Evolutionary conservation across 768 basidiomycete genomes (phyloP), one percentile per base, ranked within the genome.

Genomic region (Megacollybia marginata): DNA sequence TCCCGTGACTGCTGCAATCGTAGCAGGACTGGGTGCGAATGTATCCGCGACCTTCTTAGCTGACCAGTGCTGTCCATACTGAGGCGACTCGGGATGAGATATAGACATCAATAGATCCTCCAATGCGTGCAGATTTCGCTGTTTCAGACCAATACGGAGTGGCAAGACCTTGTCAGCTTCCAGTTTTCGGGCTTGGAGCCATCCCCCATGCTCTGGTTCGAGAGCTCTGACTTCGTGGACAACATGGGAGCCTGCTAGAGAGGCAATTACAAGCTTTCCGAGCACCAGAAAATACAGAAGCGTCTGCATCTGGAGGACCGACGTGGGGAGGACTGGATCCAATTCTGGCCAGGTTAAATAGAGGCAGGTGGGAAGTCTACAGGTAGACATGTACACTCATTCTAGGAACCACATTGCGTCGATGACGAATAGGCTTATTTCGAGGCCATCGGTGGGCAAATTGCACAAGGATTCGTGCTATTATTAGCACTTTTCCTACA

Each of bases 51-150:
- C 59, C 23, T 65, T 52, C 18, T 53, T 55, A 1, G 74, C 58
- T 1, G 69, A 61, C 71, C 73, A 75, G 49, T 78, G 76, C 32
- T 70, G 64, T 1, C 74, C 75, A 43, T 74, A 78, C 48, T 58
- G 65, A 13, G 65, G 58, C 8, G 76, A 78, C 13, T 60, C 54
- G 6, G 75, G 75, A 48, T 72, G 68, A 0, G 75, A 66, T 11
- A 77, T 66, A 2, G 70, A 63, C 52, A 70, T 59, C 36, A 77
- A 69, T 43, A 64, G 56, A 47, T 69, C 65, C 18, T 74, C 72
- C 12, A 78, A 52, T 33, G 60, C 44, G 47, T 70, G 57, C 7
- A 72, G 48, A 52, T 78, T 75, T 40, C 57, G 59, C 55, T 78
- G 75, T 7, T 55, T 54, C 5, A 77, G 66, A 0, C 73, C 76